These are phyloP conservation scores for Saturnispora besseyi DNA, from an alignment of 805 yeast genomes.

Conservation along the genomic window DNA sequence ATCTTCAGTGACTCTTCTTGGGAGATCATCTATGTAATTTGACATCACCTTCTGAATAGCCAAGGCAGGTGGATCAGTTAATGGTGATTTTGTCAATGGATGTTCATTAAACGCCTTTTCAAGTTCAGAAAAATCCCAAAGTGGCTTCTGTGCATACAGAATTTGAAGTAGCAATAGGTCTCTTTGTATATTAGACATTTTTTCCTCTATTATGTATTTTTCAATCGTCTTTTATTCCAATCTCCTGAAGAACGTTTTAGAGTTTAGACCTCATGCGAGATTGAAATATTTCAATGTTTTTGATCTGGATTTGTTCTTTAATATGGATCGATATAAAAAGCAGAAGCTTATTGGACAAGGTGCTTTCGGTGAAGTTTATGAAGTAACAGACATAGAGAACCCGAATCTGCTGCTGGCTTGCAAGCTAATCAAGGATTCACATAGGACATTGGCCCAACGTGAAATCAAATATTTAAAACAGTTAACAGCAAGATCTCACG, in stretches of 20 bases:
- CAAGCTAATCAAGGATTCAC: slow-evolving; percentile 64
- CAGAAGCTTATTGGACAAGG: slow-evolving; percentile 54
- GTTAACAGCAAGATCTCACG: slow-evolving; percentile 27
- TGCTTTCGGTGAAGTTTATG: slow-evolving; percentile 71
- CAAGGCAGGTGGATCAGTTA: neutral
- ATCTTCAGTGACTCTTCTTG: slow-evolving; percentile 1
- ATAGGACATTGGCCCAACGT: slow-evolving; percentile 63
- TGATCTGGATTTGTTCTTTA: neutral
- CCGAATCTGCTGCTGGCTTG: slow-evolving; percentile 58
- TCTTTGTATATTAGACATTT: slow-evolving; percentile 2
- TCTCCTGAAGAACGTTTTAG: neutral
- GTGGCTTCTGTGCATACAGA: slow-evolving; percentile 4
- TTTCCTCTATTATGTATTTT: no score
- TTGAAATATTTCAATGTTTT: neutral
- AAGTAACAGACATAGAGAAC: slow-evolving; percentile 49
- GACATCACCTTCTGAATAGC: slow-evolving; percentile 1
- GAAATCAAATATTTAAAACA: slow-evolving; percentile 62
- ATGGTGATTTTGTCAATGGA: neutral
- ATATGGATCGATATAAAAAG: slow-evolving; percentile 6
- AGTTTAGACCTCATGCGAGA: neutral
- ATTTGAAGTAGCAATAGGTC: slow-evolving; percentile 2
- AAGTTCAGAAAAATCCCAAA: slow-evolving; percentile 1
- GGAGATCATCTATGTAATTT: neutral
- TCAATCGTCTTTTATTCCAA: neutral
- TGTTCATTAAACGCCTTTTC: neutral